Conservation (phyloP, 2,329 filamentous ascomycete species). For the Talaromyces piceae region DNA sequence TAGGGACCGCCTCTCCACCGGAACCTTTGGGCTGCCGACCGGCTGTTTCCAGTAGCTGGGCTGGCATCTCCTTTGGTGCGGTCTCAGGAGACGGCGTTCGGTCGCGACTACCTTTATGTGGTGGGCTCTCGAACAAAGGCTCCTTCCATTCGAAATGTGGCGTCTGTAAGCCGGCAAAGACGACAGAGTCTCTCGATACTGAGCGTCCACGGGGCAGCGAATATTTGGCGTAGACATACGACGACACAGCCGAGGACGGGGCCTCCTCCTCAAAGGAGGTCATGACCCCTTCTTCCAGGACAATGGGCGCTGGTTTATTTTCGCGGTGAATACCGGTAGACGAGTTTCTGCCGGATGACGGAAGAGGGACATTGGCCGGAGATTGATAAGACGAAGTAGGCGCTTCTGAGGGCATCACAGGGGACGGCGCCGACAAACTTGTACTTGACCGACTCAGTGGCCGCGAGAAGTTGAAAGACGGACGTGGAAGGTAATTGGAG, state of each 20-base stretch:
- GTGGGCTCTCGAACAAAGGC: conserved; percentile 38
- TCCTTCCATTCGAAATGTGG: conserved; percentile 60
- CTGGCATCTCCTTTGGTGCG: neutral
- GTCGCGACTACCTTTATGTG: conserved; percentile 20
- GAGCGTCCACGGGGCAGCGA: conserved; percentile 73
- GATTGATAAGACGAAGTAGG: conserved; percentile 1
- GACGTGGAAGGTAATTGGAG: conserved; percentile 61
- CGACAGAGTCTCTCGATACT: conserved; percentile 60
- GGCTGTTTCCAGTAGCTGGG: neutral
- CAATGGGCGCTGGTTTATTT: conserved; percentile 26
- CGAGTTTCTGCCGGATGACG: neutral
- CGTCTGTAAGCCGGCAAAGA: conserved; percentile 49
- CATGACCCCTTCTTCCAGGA: conserved; percentile 15
- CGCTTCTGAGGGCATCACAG: conserved; percentile 26
- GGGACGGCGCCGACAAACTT: conserved; percentile 28
- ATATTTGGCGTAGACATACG: conserved; percentile 84
- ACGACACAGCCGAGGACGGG: conserved; percentile 48
- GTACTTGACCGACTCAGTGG: conserved; percentile 60
- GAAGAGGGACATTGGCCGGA: neutral
- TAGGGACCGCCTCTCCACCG: conserved; percentile 3
- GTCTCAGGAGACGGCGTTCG: conserved; percentile 27
- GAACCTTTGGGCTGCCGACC: neutral
- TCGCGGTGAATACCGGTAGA: conserved; percentile 14
- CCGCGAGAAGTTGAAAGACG: conserved; percentile 88
- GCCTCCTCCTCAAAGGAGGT: conserved; percentile 18